Evolutionary conservation across 805 yeast species (phyloP), one percentile per base, ranked within the genome.

Genomic region (Wickerhamomyces bovis): DNA sequence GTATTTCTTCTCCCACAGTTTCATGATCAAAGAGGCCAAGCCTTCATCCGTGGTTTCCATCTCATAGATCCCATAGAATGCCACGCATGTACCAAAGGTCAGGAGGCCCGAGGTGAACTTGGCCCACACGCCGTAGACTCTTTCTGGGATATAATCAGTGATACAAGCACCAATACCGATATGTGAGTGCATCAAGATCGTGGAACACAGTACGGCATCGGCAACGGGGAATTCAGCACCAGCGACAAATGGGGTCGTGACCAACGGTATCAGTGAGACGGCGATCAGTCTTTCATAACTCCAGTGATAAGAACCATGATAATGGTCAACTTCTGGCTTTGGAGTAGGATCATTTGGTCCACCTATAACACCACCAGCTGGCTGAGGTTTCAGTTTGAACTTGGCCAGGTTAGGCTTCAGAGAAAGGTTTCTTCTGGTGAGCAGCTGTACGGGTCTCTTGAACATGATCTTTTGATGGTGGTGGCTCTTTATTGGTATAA

Each of bases 81-180:
- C 79, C 38, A 84, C 66, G 22, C 76, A 73, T 21, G 87, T 73
- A 41, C 94, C 92, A 22, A 80, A 62, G 35, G 80, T 71, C 60
- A 86, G 71, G 42, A 81, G 59, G 54, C 75, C 73, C 76, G 77
- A 77, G 47, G 87, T 85, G 49, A 63, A 64, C 48, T 69, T 72
- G 66, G 84, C 87, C 75, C 77, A 74, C 30, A 71, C 53, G 15
- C 90, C 89, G 58, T 76, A 86, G 31, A 81, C 86, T 69, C 92
- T 77, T 61, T 70, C 69, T 44, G 92, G 94, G 45, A 86, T 81
- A 67, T 85, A 84, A 65, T 86, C 94, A 47, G 77, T 76, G 56
- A 86, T 85, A 72, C 94, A 84, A 39, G 87, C 73, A 59, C 80
- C 81, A 71, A 85, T 80, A 3, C 94, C 95, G 42, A 79, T 78